Evolutionary conservation across 768 basidiomycete genomes (phyloP).

Genomic region (Xanthoconium stramineum): DNA sequence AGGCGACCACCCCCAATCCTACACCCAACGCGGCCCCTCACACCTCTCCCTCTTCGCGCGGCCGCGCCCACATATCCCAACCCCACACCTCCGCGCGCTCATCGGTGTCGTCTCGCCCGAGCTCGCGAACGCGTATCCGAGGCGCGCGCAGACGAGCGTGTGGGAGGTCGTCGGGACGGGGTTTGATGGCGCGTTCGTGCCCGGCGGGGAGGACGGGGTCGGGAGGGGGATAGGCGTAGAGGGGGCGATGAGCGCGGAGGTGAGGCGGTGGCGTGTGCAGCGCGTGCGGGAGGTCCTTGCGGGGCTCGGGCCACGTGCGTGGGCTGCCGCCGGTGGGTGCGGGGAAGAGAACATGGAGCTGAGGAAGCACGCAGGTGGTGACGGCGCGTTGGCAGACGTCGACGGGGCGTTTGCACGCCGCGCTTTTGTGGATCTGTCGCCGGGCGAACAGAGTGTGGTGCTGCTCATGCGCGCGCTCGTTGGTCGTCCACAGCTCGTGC

Average conservation of each 20-base stretch:
- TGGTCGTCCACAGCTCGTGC: slow-evolving; percentile 63
- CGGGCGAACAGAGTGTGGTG: slow-evolving; percentile 76
- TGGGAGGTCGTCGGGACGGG: slow-evolving; percentile 85
- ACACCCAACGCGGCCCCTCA: slow-evolving; percentile 53
- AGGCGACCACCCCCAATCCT: slow-evolving; percentile 95
- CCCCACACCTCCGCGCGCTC: slow-evolving; percentile 57
- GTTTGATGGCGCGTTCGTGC: slow-evolving; percentile 81
- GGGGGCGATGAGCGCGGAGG: slow-evolving; percentile 32
- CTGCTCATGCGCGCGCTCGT: slow-evolving; percentile 87
- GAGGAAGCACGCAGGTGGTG: too few relatives aligned
- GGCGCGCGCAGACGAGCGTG: slow-evolving; percentile 62
- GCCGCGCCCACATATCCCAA: slow-evolving; percentile 65
- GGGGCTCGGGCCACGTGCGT: slow-evolving; percentile 58
- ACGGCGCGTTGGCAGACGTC: neutral
- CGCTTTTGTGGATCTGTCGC: slow-evolving; percentile 61
- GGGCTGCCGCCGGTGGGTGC: slow-evolving; percentile 26
- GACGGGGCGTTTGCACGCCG: slow-evolving; percentile 44
- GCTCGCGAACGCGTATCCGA: slow-evolving; percentile 86
- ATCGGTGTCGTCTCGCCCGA: slow-evolving; percentile 89
- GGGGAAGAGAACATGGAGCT: too few relatives aligned
- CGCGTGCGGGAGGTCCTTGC: slow-evolving; percentile 58
- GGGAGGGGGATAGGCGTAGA: slow-evolving; percentile 40
- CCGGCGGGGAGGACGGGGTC: slow-evolving; percentile 42
- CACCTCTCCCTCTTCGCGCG: slow-evolving; percentile 56
- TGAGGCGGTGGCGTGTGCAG: slow-evolving; percentile 37